Evolutionary conservation across 2,329 filamentous ascomycete species (phyloP).

Genomic region (Alternaria dauci): DNA sequence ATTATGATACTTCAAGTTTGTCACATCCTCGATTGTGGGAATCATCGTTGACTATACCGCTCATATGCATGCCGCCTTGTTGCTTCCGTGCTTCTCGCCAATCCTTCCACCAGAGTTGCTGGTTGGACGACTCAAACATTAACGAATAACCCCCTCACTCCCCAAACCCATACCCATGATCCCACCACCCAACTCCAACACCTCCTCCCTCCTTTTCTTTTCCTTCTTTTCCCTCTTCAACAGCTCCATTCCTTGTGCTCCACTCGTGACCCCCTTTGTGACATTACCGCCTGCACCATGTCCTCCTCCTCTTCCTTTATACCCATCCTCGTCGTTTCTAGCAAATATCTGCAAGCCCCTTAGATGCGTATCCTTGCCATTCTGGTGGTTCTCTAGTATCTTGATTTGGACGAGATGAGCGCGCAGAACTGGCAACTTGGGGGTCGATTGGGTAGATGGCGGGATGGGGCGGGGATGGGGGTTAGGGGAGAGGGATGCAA

Average conservation of each 20-base stretch:
- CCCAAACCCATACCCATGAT: not conserved
- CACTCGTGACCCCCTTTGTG: conserved; percentile 15
- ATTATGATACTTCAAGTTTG: not conserved
- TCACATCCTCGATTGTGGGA: not conserved
- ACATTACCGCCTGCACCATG: conserved; percentile 9
- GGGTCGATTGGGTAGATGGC: conserved; percentile 48
- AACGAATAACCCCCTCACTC: conserved; percentile 28
- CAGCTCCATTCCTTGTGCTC: conserved; percentile 8
- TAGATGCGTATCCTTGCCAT: conserved; percentile 98
- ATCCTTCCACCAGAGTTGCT: not conserved
- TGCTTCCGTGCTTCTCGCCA: not conserved
- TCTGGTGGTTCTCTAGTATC: conserved; percentile 96
- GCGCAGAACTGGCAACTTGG: conserved; percentile 77
- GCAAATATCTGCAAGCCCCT: conserved; percentile 88
- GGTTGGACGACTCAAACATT: not conserved
- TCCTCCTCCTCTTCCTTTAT: conserved; percentile 13
- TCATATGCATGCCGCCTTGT: not conserved
- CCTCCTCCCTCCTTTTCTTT: conserved; percentile 22
- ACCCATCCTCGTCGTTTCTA: conserved; percentile 46
- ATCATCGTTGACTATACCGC: not conserved
- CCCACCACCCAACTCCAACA: conserved; percentile 22
- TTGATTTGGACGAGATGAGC: conserved; percentile 91
- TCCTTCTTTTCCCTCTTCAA: conserved; percentile 14
- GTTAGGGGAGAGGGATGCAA: conserved; percentile 29
- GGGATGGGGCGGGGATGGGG: conserved; percentile 4